Conservation (phyloP, 2,329 filamentous ascomycete species). For the Alternaria longipes region DNA sequence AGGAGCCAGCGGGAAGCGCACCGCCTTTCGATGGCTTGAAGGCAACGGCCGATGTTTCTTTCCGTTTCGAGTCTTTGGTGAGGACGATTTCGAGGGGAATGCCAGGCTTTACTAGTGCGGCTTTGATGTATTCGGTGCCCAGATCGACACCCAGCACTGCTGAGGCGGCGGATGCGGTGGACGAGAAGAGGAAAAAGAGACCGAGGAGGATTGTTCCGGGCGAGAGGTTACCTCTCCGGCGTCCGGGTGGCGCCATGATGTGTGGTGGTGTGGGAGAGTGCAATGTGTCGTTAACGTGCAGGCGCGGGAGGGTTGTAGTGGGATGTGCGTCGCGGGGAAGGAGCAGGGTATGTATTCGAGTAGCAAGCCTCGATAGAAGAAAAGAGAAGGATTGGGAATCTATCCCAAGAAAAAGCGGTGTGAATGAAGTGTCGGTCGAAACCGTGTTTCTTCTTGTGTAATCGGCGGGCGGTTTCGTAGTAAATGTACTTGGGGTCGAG, state of each 20-base stretch:
- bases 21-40: slow-evolving; percentile 85
- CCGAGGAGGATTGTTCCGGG: slow-evolving; percentile 60
- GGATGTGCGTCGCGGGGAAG: slow-evolving; percentile 34
- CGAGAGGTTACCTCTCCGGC: slow-evolving; percentile 52
- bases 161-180: slow-evolving; percentile 69
- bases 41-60: slow-evolving; percentile 88
- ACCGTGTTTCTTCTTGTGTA: slow-evolving; percentile 28
- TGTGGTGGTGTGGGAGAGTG: slow-evolving; percentile 27
- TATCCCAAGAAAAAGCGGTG: slow-evolving; percentile 31
- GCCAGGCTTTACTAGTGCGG: slow-evolving; percentile 92
- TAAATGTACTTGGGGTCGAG: slow-evolving; percentile 28
- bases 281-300: slow-evolving; percentile 12
- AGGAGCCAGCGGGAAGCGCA: slow-evolving; percentile 65
- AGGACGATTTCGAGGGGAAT: slow-evolving; percentile 97
- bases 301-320: slow-evolving; percentile 25
- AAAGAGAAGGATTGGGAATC: slow-evolving; percentile 38
- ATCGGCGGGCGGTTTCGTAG: slow-evolving; percentile 27
- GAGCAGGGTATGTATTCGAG: slow-evolving; percentile 17
- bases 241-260: slow-evolving; percentile 59
- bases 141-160: slow-evolving; percentile 93
- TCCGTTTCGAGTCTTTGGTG: slow-evolving; percentile 96
- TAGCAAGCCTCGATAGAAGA: slow-evolving; percentile 13
- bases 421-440: slow-evolving; percentile 20
- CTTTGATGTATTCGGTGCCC: slow-evolving; percentile 97
- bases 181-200: slow-evolving; percentile 63